Percentiles rank a stretch among this genome's conserved stretches.
These are phyloP conservation scores for Aureobasidium sp. DNA, from an alignment of 2,329 filamentous ascomycete species.

Conservation along the genomic window DNA sequence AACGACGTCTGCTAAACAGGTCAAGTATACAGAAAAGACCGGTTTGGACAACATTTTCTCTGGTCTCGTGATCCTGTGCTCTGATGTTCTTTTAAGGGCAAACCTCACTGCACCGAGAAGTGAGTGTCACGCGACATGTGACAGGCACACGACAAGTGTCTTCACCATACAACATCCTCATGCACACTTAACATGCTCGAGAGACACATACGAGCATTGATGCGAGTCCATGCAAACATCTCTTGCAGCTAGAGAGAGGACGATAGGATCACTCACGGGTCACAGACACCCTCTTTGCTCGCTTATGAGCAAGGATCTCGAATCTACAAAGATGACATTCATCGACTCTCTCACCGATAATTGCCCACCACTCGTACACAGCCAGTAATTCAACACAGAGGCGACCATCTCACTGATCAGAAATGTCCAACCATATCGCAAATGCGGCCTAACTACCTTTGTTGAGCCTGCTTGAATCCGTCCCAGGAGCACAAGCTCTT, in stretches of 20 bases:
- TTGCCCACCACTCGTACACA: not conserved
- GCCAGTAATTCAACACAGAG: not conserved
- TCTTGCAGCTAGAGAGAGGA: no score
- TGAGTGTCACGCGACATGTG: not conserved
- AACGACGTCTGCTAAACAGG: not conserved
- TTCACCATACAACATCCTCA: not conserved
- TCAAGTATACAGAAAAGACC: not conserved
- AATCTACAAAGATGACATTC: not conserved
- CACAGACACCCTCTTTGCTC: no score
- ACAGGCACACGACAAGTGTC: not conserved
- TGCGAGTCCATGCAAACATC: not conserved
- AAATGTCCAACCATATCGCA: not conserved
- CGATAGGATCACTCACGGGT: no score
- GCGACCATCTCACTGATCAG: not conserved
- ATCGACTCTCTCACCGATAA: not conserved
- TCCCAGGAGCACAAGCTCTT: not conserved
- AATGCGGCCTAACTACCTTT: not conserved
- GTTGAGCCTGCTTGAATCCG: not conserved
- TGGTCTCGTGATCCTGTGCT: not conserved
- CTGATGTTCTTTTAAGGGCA: not conserved
- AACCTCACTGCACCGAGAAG: not conserved
- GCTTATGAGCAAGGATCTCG: no score
- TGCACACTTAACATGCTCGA: not conserved
- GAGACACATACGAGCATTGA: not conserved
- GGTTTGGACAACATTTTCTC: not conserved